Percentiles rank a stretch among this genome's conserved stretches.
Conservation (phyloP, 495 filamentous ascomycete species). For the Tuber umbilicatum region DNA sequence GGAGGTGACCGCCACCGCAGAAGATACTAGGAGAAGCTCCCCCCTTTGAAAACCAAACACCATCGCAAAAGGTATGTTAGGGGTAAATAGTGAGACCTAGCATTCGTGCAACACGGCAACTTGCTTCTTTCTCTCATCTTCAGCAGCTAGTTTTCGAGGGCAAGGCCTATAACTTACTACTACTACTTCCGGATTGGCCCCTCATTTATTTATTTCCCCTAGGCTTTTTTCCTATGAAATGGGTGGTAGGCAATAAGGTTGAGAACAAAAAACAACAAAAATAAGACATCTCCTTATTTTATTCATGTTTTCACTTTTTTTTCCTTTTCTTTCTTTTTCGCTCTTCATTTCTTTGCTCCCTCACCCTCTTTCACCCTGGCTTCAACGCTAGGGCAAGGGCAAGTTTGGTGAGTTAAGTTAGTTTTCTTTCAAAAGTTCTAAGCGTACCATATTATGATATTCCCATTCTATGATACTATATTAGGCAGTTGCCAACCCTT, state of each 20-base stretch:
- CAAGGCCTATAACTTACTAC: neutral
- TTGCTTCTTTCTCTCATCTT: neutral
- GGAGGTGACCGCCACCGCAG: slow-evolving; percentile 38
- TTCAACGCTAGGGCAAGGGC: neutral
- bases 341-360: neutral
- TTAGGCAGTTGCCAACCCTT: neutral
- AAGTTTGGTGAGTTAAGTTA: neutral
- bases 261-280: neutral
- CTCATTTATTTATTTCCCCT: neutral
- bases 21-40: slow-evolving; percentile 37
- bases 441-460: neutral
- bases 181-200: neutral
- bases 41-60: slow-evolving; percentile 3
- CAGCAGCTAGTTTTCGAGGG: neutral
- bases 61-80: slow-evolving; percentile 1
- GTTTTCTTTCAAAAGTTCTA: neutral
- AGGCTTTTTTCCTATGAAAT: neutral
- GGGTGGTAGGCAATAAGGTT: neutral
- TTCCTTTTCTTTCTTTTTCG: neutral
- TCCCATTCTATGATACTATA: neutral
- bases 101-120: neutral
- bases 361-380: neutral
- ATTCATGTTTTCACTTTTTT: neutral
- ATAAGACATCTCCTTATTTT: neutral
- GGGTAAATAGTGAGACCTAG: slow-evolving; percentile 1